These are phyloP conservation scores for Elongisporangium anandrum DNA, from an alignment of 352 stramenopile species.

Conservation along the genomic window DNA sequence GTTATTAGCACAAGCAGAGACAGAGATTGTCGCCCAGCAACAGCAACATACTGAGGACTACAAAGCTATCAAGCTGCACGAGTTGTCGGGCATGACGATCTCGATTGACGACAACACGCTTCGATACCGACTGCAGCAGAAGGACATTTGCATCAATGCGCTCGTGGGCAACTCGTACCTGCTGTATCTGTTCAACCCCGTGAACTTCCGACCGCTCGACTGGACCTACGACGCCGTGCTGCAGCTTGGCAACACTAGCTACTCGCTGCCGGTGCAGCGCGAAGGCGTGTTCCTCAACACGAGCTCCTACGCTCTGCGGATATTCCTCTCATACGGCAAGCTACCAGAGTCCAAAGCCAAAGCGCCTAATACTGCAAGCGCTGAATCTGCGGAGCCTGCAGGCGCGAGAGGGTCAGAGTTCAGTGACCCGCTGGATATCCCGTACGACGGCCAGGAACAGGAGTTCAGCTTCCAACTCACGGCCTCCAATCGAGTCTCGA, in stretches of 20 bases:
- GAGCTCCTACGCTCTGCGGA: conserved; percentile 55
- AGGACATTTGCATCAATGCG: conserved; percentile 72
- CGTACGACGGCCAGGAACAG: conserved; percentile 46
- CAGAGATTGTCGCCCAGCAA: neutral
- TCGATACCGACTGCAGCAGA: conserved; percentile 50
- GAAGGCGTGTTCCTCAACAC: conserved; percentile 83
- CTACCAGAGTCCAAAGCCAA: conserved; percentile 28
- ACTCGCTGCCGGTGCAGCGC: conserved; percentile 50
- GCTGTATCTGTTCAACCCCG: conserved; percentile 85
- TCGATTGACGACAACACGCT: conserved; percentile 83
- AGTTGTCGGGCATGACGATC: conserved; percentile 84
- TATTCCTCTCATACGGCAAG: conserved; percentile 85
- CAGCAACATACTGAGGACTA: conserved; percentile 19
- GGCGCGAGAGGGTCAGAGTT: conserved; percentile 43
- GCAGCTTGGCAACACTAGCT: conserved; percentile 43
- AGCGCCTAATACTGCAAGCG: neutral
- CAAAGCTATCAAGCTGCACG: conserved; percentile 58
- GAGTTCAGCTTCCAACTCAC: conserved; percentile 66
- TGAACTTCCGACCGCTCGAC: conserved; percentile 75
- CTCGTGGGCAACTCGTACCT: conserved; percentile 85
- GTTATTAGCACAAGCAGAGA: conserved; percentile 2
- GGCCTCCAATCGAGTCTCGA: conserved; percentile 69
- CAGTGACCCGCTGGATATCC: conserved; percentile 56
- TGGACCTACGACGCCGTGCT: conserved; percentile 75
- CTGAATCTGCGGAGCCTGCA: neutral